Conservation (phyloP, 2,329 filamentous ascomycete species). For the Aspergillus versicolor region DNA sequence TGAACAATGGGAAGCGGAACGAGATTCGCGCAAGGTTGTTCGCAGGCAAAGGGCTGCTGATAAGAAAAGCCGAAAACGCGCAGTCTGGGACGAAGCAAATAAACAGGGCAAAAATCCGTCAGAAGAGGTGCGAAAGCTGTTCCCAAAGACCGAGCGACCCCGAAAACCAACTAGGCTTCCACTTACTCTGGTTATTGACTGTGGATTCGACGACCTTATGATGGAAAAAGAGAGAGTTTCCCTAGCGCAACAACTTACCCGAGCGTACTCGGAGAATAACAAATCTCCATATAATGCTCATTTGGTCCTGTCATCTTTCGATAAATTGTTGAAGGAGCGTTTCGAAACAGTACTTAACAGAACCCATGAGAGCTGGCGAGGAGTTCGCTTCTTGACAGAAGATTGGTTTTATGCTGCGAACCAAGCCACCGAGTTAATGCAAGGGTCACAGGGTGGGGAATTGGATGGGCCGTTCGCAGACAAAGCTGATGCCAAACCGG, state of each 20-base stretch:
- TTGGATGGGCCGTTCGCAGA: constrained; percentile 60
- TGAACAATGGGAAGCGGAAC: constrained; percentile 73
- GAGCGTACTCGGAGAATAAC: constrained; percentile 86
- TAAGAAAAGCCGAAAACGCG: constrained; percentile 52
- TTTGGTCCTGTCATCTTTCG: constrained; percentile 75
- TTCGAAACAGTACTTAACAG: constrained; percentile 74
- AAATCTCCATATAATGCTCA: constrained; percentile 67
- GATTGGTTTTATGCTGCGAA: constrained; percentile 71
- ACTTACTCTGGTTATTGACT: constrained; percentile 82
- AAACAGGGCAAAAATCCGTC: constrained; percentile 25
- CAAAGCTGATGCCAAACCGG: constrained; percentile 29
- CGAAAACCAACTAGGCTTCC: constrained; percentile 61
- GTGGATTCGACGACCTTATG: constrained; percentile 90
- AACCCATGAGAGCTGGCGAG: constrained; percentile 76
- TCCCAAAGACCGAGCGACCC: constrained; percentile 25
- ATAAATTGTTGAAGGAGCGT: constrained; percentile 69
- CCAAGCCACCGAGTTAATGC: constrained; percentile 68
- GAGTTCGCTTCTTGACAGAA: constrained; percentile 68
- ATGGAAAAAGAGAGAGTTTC: constrained; percentile 80
- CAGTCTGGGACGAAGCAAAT: constrained; percentile 36
- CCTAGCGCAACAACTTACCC: constrained; percentile 77
- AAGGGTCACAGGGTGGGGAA: constrained; percentile 53
- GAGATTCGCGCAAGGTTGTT: constrained; percentile 57
- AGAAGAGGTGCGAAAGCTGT: constrained; percentile 27
- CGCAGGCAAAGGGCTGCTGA: constrained; percentile 57